Percentiles rank a stretch among this genome's conserved stretches.
Evolutionary conservation across 306 rosid species (phyloP).

Genomic region (Medicago truncatula): MtrunA17r5.0-ANR NC_053043.1:40453501-40454000

Average conservation of each 20-base stretch:
- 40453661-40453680: slow-evolving; percentile 28
- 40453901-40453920: slow-evolving; percentile 15
- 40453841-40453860: slow-evolving; percentile 14
- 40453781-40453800: slow-evolving; percentile 1
- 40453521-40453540: background rate
- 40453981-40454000: background rate
- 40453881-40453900: background rate
- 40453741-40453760: slow-evolving; percentile 56
- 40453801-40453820: slow-evolving; percentile 3
- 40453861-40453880: slow-evolving; percentile 3
- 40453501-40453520: background rate
- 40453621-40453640: slow-evolving; percentile 65
- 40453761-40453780: slow-evolving; percentile 43
- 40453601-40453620: slow-evolving; percentile 75
- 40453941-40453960: background rate
- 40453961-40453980: background rate
- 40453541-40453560: background rate
- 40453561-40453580: slow-evolving; percentile 36
- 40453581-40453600: slow-evolving; percentile 62
- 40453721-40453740: slow-evolving; percentile 67
- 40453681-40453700: slow-evolving; percentile 52
- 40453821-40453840: slow-evolving; percentile 1
- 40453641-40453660: slow-evolving; percentile 41
- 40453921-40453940: slow-evolving; percentile 20
- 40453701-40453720: slow-evolving; percentile 68